Evolutionary conservation across 768 basidiomycete species (phyloP).

Genomic region (Serendipita sp.): DNA sequence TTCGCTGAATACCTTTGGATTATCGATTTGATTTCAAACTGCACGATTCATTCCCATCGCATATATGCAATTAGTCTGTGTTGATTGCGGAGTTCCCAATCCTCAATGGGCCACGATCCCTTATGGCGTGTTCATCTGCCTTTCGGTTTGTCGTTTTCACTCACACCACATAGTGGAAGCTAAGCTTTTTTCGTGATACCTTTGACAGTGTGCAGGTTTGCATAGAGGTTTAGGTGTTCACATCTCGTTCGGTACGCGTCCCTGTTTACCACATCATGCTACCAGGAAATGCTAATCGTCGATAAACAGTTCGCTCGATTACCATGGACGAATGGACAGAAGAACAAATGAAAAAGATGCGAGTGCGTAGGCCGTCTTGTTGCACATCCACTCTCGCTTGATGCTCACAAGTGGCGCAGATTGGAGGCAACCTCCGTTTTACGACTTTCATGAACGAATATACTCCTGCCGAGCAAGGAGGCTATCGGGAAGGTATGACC

Average conservation of each 20-base stretch:
- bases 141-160: conserved; percentile 34
- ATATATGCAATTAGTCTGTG: conserved; percentile 29
- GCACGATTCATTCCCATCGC: background rate
- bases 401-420: conserved; percentile 24
- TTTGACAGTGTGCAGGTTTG: conserved; percentile 36
- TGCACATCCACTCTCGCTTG: background rate
- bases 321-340: conserved; percentile 96
- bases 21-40: background rate
- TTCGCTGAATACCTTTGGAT: too few relatives aligned
- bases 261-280: background rate
- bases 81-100: conserved; percentile 76
- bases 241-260: conserved; percentile 39
- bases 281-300: background rate
- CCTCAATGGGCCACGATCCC: conserved; percentile 68
- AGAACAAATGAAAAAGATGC: conserved; percentile 80
- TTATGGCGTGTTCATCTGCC: conserved; percentile 67
- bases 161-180: background rate
- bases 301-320: conserved; percentile 52
- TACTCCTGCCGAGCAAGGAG: conserved; percentile 46
- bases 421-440: conserved; percentile 80
- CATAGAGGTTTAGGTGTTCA: conserved; percentile 92
- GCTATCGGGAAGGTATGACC: conserved; percentile 45
- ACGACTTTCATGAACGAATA: conserved; percentile 62
- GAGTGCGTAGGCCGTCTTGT: conserved; percentile 36
- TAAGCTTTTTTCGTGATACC: background rate